Percentiles rank a stretch among this genome's conserved stretches.
These are phyloP conservation scores for Botrytis paeoniae DNA, from an alignment of 2,329 filamentous ascomycete genomes.

Conservation along the genomic window DNA sequence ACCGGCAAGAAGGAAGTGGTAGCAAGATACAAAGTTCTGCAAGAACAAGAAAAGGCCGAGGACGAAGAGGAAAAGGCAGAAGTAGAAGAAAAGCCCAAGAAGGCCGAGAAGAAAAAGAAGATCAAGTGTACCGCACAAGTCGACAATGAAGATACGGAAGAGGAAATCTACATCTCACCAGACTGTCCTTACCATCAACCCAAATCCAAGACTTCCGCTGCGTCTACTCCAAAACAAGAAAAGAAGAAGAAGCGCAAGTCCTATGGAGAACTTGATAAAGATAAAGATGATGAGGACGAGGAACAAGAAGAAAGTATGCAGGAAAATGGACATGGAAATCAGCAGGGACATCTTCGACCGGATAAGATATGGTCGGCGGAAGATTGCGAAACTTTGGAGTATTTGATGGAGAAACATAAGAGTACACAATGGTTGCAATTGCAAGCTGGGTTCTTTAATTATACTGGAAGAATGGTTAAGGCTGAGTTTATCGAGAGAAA, in stretches of 20 bases:
- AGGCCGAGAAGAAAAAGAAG: not conserved
- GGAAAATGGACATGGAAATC: not conserved
- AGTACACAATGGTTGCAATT: constrained; percentile 36
- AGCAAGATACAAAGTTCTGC: constrained; percentile 24
- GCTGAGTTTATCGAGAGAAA: constrained; percentile 36
- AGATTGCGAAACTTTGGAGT: constrained; percentile 35
- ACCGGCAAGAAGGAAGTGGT: constrained; percentile 23
- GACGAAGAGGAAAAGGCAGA: not conserved
- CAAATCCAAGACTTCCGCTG: not conserved
- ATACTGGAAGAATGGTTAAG: constrained; percentile 36
- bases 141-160: constrained; percentile 5
- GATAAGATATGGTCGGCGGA: constrained; percentile 32
- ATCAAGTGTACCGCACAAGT: not conserved
- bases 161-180: constrained; percentile 2
- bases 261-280: not conserved
- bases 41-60: constrained; percentile 17
- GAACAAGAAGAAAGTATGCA: not conserved
- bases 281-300: not conserved
- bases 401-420: constrained; percentile 29
- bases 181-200: constrained; percentile 6
- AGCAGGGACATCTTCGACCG: constrained; percentile 21
- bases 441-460: constrained; percentile 37
- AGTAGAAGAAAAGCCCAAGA: not conserved
- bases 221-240: not conserved
- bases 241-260: constrained; percentile 14